phyloP scores from a whole-genome alignment of 345 rosid genomes.

The Lagerstroemia speciosa region DNA sequence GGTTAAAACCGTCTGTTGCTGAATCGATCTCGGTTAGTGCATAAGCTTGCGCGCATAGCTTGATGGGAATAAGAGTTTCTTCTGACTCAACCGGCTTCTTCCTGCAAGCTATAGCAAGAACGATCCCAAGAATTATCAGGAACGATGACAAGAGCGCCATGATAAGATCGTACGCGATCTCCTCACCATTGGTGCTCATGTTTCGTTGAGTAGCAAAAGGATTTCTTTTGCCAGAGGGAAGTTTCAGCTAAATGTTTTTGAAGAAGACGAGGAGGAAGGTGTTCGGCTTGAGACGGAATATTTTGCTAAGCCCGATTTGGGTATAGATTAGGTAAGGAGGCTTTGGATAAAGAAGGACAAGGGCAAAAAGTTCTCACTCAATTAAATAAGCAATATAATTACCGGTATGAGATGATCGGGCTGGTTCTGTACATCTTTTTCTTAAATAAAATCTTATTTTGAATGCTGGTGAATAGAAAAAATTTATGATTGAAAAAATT shows the following conservation, averaged over 20 bases:
- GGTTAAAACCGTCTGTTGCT: constrained; percentile 67
- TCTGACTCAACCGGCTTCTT: constrained; percentile 47
- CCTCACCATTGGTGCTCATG: constrained; percentile 28
- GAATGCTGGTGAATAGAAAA: too few species aligned
- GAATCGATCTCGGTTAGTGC: constrained; percentile 50
- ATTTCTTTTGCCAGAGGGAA: neutral
- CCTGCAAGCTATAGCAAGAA: constrained; percentile 41
- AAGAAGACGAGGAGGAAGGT: neutral
- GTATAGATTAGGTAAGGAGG: constrained; percentile 2
- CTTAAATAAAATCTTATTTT: too few species aligned
- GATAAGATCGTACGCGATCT: constrained; percentile 39
- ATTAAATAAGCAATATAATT: neutral
- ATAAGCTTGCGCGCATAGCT: constrained; percentile 26
- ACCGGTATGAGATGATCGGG: too few species aligned
- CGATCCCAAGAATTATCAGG: constrained; percentile 30
- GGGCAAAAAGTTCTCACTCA: neutral
- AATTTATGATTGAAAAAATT: too few species aligned
- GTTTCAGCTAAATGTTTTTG: neutral
- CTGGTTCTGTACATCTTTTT: too few species aligned
- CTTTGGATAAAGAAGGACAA: constrained; percentile 5
- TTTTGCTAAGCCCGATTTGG: too few species aligned
- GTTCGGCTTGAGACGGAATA: neutral
- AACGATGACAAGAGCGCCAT: constrained; percentile 39
- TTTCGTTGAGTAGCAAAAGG: neutral
- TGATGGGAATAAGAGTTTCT: constrained; percentile 26